Evolutionary conservation across 257 asterid genomes (phyloP), one percentile per base, ranked within the genome.

Genomic region (Datura wrightii): DNA sequence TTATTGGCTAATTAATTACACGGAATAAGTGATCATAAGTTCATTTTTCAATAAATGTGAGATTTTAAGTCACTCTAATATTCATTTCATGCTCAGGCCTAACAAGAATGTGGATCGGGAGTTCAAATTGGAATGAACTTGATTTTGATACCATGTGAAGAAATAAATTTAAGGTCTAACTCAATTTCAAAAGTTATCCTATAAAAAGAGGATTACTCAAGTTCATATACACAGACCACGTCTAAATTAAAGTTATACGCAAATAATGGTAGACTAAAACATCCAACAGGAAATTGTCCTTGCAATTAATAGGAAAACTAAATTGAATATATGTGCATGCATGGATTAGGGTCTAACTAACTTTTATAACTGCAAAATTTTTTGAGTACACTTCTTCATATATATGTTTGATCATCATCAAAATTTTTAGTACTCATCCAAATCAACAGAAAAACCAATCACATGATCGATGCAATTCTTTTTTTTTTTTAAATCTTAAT

Each of bases 401-500:
- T 67, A 67, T 37, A 67, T 67, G 13, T 37, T 66, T 36, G 74
- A 66, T 66, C 74, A 66, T 66, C 74, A 66, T 36, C 46, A 66
- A 65, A 24, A 34, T 11, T 65, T 65, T 65, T 13, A 65, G 46
- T 65, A 13, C 46, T 34, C 72, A 65, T 65, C 72, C 72, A 65
- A 65, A 65, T 16, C 10, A 65, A 36, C 72, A 62, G 4, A 63
- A 63, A 63, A 66, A 48, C 54, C 14, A 48, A 48, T 11, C 54
- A 48, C 2, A 48, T 9, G 13, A 39, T 39, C 42, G 42, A 39
- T 39, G 42, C 42, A 39, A 39, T 39, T 39, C 42, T 1, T 39
- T 39, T 39, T 39, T 39, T 24, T 24, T 24, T 24, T 24, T 0
- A 24, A 24, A 24, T 4, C 42, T 39, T 39, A 39, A 39, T 48